Conservation (phyloP, 805 yeast genomes). For the Lachancea kluyveri region DNA sequence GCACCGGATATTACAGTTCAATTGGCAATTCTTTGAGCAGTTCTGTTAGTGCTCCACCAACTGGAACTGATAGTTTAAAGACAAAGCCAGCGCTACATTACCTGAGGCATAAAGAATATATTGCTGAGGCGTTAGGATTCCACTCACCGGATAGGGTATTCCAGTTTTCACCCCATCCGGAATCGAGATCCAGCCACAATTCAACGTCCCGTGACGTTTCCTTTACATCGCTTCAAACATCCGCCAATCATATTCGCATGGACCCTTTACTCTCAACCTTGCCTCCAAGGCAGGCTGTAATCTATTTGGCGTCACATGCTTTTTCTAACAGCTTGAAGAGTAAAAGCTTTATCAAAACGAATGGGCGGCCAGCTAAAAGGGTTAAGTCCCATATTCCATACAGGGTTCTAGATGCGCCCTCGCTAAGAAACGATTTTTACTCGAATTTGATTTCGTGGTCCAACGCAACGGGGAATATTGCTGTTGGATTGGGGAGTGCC, state of each 20-base stretch:
- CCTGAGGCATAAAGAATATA: conserved; percentile 31
- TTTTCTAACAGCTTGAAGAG: conserved; percentile 9
- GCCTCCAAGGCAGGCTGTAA: conserved; percentile 17
- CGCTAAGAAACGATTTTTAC: conserved; percentile 70
- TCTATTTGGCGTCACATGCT: conserved; percentile 11
- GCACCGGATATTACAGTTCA: conserved; percentile 21
- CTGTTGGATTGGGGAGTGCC: conserved; percentile 58
- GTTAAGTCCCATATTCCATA: conserved; percentile 38
- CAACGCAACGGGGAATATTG: conserved; percentile 38
- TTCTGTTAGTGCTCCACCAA: no score
- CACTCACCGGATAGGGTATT: conserved; percentile 37
- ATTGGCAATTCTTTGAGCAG: no score
- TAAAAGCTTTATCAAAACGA: conserved; percentile 7
- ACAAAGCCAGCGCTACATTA: conserved; percentile 7
- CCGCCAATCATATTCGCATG: conserved; percentile 4
- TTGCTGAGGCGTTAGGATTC: conserved; percentile 48
- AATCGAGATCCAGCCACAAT: conserved; percentile 3
- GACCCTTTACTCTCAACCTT: conserved; percentile 19
- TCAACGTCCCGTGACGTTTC: no score
- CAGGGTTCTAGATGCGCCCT: conserved; percentile 61
- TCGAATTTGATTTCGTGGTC: conserved; percentile 76
- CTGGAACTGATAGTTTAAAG: conserved; percentile 1
- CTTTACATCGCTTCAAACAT: conserved; percentile 1
- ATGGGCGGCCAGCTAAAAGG: conserved; percentile 21
- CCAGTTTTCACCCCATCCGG: conserved; percentile 20